Evolutionary conservation across 2,329 filamentous ascomycete species (phyloP).

Genomic region (Fusarium sacchari): DNA sequence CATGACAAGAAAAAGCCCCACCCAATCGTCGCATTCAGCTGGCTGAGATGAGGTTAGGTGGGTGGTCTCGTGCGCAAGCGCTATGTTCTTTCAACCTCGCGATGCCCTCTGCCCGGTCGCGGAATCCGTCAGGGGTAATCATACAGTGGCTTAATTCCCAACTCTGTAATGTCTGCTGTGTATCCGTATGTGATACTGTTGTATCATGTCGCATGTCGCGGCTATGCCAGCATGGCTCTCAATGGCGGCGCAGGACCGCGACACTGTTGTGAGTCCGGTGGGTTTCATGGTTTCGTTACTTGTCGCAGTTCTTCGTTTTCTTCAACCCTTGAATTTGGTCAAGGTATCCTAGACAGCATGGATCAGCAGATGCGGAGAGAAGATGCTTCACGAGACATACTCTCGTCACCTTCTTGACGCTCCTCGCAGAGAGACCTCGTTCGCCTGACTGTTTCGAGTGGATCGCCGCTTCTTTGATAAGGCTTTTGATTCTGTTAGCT

Average conservation of each 20-base stretch:
- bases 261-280: not conserved
- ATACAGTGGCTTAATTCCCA: not conserved
- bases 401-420: conserved; percentile 80
- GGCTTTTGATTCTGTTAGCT: conserved; percentile 54
- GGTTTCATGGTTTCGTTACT: not conserved
- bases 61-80: conserved; percentile 41
- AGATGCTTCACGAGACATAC: conserved; percentile 56
- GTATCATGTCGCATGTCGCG: not conserved
- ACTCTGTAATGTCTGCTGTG: not conserved
- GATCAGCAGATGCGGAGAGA: conserved; percentile 14
- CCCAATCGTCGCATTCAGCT: conserved; percentile 34
- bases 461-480: conserved; percentile 83
- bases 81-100: conserved; percentile 1
- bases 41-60: conserved; percentile 26
- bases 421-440: conserved; percentile 76
- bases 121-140: not conserved
- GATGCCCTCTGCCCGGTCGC: conserved; percentile 8
- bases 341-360: conserved; percentile 64
- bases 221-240: not conserved
- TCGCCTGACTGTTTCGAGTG: conserved; percentile 79
- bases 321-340: conserved; percentile 74
- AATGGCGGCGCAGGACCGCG: not conserved
- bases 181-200: not conserved
- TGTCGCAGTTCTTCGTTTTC: not conserved
- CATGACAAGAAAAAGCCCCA: conserved; percentile 35